Evolutionary conservation across 1,284 basidiomycete species (phyloP).

Genomic region (Naganishia sp.): DNA sequence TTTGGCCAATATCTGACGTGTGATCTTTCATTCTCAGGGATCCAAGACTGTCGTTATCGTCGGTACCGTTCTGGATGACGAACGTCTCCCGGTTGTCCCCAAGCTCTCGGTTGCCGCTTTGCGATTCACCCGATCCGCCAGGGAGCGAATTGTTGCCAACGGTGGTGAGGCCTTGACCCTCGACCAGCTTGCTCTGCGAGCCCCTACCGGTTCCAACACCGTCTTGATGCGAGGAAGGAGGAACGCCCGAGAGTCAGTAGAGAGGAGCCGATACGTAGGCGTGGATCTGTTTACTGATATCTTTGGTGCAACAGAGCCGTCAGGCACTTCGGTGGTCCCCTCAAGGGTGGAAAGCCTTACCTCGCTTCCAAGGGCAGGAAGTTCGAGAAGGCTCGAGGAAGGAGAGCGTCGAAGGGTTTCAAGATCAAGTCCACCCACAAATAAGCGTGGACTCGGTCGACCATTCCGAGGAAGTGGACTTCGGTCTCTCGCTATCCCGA

Average conservation of each 20-base stretch:
- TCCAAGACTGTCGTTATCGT: conserved; percentile 85
- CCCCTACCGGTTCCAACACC: conserved; percentile 94
- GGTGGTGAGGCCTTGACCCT: conserved; percentile 94
- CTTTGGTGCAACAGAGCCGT: conserved; percentile 58
- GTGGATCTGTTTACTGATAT: not conserved
- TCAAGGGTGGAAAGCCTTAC: conserved; percentile 56
- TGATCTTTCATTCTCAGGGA: conserved; percentile 31
- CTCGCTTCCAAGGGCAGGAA: conserved; percentile 95
- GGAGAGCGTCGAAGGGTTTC: conserved; percentile 61
- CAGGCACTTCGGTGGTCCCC: conserved; percentile 82
- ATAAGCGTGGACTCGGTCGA: conserved; percentile 40
- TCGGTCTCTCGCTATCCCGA: conserved; percentile 8
- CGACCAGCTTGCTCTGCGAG: conserved; percentile 92
- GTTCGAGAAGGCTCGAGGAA: conserved; percentile 73
- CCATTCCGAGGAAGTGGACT: conserved; percentile 15
- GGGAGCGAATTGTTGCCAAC: conserved; percentile 90
- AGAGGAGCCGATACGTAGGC: not conserved
- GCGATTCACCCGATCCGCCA: conserved; percentile 88
- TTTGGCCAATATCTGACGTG: conserved; percentile 3
- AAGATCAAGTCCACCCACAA: conserved; percentile 56
- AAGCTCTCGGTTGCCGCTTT: conserved; percentile 94
- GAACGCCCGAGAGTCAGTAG: conserved; percentile 73
- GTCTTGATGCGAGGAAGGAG: conserved; percentile 88
- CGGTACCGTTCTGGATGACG: conserved; percentile 93
- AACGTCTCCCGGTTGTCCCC: conserved; percentile 81